Evolutionary conservation across 441 rosid species (phyloP).

Genomic region (Gossypium schwendimanii): DNA sequence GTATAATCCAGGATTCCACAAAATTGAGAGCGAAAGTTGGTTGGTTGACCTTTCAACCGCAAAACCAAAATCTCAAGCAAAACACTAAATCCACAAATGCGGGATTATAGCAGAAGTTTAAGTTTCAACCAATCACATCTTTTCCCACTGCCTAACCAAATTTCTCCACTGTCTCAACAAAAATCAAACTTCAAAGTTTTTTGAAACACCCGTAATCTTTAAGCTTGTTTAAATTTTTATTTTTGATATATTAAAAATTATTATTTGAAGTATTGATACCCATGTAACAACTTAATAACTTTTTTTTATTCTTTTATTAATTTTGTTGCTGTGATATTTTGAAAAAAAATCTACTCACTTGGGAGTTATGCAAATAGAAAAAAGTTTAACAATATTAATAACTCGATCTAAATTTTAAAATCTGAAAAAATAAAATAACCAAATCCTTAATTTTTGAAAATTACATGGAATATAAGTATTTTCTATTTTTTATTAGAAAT

Average conservation of each 20-base stretch:
- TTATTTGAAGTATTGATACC: not conserved
- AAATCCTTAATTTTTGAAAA: too few relatives aligned
- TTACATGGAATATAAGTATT: too few relatives aligned
- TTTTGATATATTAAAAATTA: not conserved
- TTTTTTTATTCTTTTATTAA: too few relatives aligned
- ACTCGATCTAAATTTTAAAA: too few relatives aligned
- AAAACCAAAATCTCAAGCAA: not conserved
- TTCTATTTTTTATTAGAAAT: too few relatives aligned
- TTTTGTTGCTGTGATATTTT: too few relatives aligned
- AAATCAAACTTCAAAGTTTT: not conserved
- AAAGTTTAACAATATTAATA: too few relatives aligned
- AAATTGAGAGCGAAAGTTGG: not conserved
- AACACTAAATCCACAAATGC: not conserved
- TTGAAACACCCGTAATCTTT: too few relatives aligned
- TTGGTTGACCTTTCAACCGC: not conserved
- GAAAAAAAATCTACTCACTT: too few relatives aligned
- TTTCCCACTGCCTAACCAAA: not conserved
- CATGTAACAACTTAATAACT: too few relatives aligned
- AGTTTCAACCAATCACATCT: not conserved
- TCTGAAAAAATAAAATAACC: too few relatives aligned
- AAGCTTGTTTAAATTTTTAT: not conserved
- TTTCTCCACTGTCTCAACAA: not conserved
- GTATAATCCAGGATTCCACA: not conserved
- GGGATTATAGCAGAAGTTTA: not conserved
- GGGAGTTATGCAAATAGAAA: too few relatives aligned